A percentile compares a stretch with the other conserved stretches of the same genome.
Evolutionary conservation across 2,329 filamentous ascomycete genomes (phyloP).

Genomic region (Penicillium sp.): DNA sequence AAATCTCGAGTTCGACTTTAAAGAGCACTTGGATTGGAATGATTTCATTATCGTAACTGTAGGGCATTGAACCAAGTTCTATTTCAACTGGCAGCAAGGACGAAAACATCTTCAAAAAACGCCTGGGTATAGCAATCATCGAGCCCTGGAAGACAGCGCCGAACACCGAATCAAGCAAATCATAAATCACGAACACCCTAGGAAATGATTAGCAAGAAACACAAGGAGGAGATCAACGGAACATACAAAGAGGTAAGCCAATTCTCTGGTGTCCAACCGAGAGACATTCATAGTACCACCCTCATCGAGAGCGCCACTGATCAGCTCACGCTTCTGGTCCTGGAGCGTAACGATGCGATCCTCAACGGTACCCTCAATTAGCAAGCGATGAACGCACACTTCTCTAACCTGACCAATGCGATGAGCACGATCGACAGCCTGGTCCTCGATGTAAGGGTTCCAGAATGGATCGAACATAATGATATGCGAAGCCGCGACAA

Average conservation of each 20-base stretch:
- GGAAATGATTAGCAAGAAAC: constrained; percentile 9
- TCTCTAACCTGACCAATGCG: constrained; percentile 76
- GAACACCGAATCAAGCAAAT: not conserved
- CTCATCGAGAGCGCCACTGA: constrained; percentile 79
- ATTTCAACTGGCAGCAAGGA: not conserved
- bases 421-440: constrained; percentile 87
- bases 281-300: constrained; percentile 66
- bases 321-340: constrained; percentile 73
- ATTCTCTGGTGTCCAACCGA: constrained; percentile 65
- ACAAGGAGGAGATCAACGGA: not conserved
- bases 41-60: not conserved
- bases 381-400: constrained; percentile 78
- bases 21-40: not conserved
- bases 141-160: not conserved
- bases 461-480: constrained; percentile 93
- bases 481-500: constrained; percentile 79
- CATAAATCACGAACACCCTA: constrained; percentile 25
- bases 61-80: not conserved
- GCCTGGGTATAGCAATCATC: constrained; percentile 12
- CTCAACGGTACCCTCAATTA: constrained; percentile 79
- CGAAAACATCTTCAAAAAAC: not conserved
- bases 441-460: constrained; percentile 92
- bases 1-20: not conserved
- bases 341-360: constrained; percentile 82
- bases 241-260: constrained; percentile 68